Percentiles rank a stretch among this genome's conserved stretches.
Conservation (phyloP, 768 basidiomycete genomes). For the Tylopilus rubrobrunneus region DNA sequence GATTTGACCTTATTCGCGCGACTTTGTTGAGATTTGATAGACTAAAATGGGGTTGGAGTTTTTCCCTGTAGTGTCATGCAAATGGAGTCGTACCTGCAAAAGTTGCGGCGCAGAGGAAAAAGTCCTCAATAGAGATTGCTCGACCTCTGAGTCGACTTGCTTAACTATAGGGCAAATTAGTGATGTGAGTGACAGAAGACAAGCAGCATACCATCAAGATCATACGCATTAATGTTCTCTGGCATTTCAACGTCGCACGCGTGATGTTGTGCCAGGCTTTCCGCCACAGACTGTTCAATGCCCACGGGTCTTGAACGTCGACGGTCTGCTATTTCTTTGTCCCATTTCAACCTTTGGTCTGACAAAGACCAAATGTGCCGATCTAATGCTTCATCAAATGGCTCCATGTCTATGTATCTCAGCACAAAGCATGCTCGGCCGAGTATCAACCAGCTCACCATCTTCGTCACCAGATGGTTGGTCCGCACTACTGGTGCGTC, state of each 20-base stretch:
- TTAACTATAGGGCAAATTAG: slow-evolving; percentile 12
- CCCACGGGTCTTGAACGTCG: slow-evolving; percentile 60
- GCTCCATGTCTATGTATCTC: slow-evolving; percentile 54
- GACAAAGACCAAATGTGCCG: slow-evolving; percentile 77
- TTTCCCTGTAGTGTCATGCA: too few species aligned
- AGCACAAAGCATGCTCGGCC: neutral
- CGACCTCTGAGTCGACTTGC: slow-evolving; percentile 21
- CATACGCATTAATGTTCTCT: slow-evolving; percentile 4
- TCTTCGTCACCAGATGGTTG: slow-evolving; percentile 53
- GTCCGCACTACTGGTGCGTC: slow-evolving; percentile 57
- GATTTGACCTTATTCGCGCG: slow-evolving; percentile 45
- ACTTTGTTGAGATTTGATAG: slow-evolving; percentile 45
- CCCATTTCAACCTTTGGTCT: slow-evolving; percentile 70
- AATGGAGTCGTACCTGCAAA: slow-evolving; percentile 41
- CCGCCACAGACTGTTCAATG: slow-evolving; percentile 40
- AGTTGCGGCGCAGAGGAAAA: slow-evolving; percentile 44
- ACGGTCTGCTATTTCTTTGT: slow-evolving; percentile 64
- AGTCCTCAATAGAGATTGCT: slow-evolving; percentile 32
- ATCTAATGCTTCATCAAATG: slow-evolving; percentile 86
- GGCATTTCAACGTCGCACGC: slow-evolving; percentile 26
- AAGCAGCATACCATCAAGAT: slow-evolving; percentile 10
- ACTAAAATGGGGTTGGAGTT: slow-evolving; percentile 29
- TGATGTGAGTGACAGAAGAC: neutral
- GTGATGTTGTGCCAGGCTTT: slow-evolving; percentile 36
- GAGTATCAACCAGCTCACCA: slow-evolving; percentile 33